Conservation (phyloP, 495 filamentous ascomycete species). For the Mycothermus thermophilus region DNA sequence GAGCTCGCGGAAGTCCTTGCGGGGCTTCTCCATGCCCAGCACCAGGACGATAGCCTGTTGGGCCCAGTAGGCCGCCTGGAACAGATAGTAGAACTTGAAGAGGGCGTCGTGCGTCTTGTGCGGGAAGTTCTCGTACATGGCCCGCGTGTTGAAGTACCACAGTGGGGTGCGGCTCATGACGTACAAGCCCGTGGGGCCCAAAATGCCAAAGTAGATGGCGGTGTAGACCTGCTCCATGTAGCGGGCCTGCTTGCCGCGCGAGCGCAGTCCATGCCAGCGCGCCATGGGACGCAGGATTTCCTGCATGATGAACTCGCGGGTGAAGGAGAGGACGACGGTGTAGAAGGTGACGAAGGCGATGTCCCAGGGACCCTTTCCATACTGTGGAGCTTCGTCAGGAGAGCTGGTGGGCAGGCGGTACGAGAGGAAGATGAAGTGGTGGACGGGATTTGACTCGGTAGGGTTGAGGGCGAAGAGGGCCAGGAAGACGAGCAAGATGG, state of each 20-base stretch:
- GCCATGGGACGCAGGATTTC: constrained; percentile 72
- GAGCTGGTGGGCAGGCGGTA: constrained; percentile 53
- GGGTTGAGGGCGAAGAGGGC: constrained; percentile 66
- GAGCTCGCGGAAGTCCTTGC: constrained; percentile 93
- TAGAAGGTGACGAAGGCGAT: constrained; percentile 84
- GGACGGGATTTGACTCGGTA: constrained; percentile 63
- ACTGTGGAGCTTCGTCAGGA: constrained; percentile 48
- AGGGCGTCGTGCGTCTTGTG: constrained; percentile 67
- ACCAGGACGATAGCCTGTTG: constrained; percentile 88
- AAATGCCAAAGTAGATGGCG: constrained; percentile 79
- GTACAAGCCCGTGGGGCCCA: constrained; percentile 78
- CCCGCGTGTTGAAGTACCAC: constrained; percentile 93
- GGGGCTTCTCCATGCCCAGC: constrained; percentile 82
- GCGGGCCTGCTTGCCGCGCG: constrained; percentile 66
- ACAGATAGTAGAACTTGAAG: constrained; percentile 97
- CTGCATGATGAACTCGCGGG: constrained; percentile 95
- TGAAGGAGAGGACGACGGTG: constrained; percentile 77
- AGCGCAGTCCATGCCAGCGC: constrained; percentile 51
- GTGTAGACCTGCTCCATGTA: constrained; percentile 99
- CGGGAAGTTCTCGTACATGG: constrained; percentile 86
- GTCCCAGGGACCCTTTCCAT: constrained; percentile 80
- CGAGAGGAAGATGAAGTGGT: constrained; percentile 84
- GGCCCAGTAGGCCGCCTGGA: constrained; percentile 91
- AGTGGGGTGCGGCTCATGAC: constrained; percentile 83
- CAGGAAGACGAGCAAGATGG: constrained; percentile 51